Evolutionary conservation across 2,329 filamentous ascomycete genomes (phyloP).

Genomic region (Cytospora schulzeri): DNA sequence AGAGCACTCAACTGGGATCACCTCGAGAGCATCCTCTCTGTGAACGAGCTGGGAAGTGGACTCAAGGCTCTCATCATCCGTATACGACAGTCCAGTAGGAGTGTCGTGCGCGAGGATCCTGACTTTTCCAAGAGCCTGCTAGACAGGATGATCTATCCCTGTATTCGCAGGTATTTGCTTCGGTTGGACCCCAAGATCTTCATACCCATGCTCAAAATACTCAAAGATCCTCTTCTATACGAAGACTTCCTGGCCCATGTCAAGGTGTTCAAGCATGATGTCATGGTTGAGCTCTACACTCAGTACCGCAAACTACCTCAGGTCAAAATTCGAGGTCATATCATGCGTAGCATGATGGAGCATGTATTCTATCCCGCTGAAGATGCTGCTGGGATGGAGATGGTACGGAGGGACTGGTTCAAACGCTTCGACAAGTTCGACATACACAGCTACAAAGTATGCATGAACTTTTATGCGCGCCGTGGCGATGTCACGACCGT

Average conservation of each 20-base stretch:
- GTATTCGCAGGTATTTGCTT: slow-evolving; percentile 13
- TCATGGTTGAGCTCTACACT: slow-evolving; percentile 47
- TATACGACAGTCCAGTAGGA: neutral
- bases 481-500: slow-evolving; percentile 51
- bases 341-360: slow-evolving; percentile 49
- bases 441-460: slow-evolving; percentile 50
- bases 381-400: slow-evolving; percentile 44
- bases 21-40: slow-evolving; percentile 9
- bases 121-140: slow-evolving; percentile 17
- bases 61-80: slow-evolving; percentile 13
- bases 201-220: slow-evolving; percentile 43
- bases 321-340: slow-evolving; percentile 39
- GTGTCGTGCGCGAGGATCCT: neutral
- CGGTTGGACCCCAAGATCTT: slow-evolving; percentile 32
- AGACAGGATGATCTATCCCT: slow-evolving; percentile 20
- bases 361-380: slow-evolving; percentile 43
- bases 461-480: slow-evolving; percentile 51
- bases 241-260: slow-evolving; percentile 42
- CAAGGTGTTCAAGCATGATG: slow-evolving; percentile 33
- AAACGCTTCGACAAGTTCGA: slow-evolving; percentile 43
- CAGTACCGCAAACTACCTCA: slow-evolving; percentile 47
- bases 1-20: slow-evolving; percentile 16
- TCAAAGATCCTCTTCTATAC: slow-evolving; percentile 44
- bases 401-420: slow-evolving; percentile 54
- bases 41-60: slow-evolving; percentile 8